Evolutionary conservation across 345 rosid species (phyloP).

Genomic region (Eucalyptus tenuipes): DNA sequence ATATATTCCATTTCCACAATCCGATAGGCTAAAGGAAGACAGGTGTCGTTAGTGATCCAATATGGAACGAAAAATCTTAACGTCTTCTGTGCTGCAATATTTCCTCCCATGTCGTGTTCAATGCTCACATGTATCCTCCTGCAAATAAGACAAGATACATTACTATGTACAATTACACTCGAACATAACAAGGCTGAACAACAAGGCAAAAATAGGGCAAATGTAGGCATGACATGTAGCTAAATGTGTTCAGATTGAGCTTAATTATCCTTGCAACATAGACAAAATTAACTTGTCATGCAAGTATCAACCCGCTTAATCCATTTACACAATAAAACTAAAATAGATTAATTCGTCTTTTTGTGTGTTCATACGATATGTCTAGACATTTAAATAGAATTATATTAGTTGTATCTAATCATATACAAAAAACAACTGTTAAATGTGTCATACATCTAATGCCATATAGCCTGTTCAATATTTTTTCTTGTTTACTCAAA

Average conservation of each 20-base stretch:
- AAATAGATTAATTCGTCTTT: neutral
- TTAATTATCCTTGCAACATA: neutral
- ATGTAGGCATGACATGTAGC: neutral
- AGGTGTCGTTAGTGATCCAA: slow-evolving; percentile 86
- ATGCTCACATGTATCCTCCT: slow-evolving; percentile 92
- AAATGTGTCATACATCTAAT: neutral
- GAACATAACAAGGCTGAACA: neutral
- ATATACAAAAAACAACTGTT: neutral
- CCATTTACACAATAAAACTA: neutral
- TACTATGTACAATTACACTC: neutral
- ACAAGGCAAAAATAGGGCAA: neutral
- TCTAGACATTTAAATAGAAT: neutral
- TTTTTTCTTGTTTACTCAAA: neutral
- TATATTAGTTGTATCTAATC: neutral
- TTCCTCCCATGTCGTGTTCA: slow-evolving; percentile 91
- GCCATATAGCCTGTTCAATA: neutral
- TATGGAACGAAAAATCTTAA: slow-evolving; percentile 88
- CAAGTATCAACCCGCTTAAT: neutral
- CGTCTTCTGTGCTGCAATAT: slow-evolving; percentile 73
- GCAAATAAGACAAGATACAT: neutral
- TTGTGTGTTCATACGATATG: neutral
- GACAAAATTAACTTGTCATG: neutral
- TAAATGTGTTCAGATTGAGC: neutral
- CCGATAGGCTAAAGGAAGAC: slow-evolving; percentile 65
- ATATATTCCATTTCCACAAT: slow-evolving; percentile 78